A percentile compares a stretch with the other conserved stretches of the same genome.
These are phyloP conservation scores for Scenedesmus sp. DNA, from an alignment of 163 green algal species.

Conservation along the genomic window DNA sequence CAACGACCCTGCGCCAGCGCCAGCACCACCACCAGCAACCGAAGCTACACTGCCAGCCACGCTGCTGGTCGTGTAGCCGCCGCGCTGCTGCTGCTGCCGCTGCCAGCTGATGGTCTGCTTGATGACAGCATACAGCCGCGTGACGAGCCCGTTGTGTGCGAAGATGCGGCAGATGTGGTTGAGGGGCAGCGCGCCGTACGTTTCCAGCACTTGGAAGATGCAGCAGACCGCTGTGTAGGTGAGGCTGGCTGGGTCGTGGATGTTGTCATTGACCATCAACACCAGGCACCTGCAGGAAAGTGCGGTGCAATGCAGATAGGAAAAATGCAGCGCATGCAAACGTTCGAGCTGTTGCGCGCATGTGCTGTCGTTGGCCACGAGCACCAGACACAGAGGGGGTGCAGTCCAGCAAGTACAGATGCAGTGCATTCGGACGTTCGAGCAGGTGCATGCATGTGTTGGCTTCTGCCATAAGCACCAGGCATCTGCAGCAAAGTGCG, in stretches of 20 bases:
- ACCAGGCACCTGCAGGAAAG: conserved; percentile 39
- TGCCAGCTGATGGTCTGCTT: conserved; percentile 54
- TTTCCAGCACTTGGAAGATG: conserved; percentile 69
- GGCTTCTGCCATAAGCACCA: conserved; percentile 58
- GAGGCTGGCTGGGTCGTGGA: conserved; percentile 59
- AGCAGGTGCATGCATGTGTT: conserved; percentile 5
- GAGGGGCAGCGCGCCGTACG: conserved; percentile 55
- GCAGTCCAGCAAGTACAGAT: no score
- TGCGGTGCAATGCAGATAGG: not conserved
- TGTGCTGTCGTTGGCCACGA: no score
- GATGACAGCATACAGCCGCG: conserved; percentile 64
- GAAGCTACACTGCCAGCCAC: not conserved
- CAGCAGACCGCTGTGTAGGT: conserved; percentile 57
- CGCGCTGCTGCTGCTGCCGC: conserved; percentile 34
- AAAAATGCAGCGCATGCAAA: not conserved
- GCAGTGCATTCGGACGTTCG: no score
- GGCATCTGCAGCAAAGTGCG: not conserved
- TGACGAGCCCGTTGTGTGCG: conserved; percentile 70
- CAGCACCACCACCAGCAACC: not conserved
- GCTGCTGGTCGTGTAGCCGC: not conserved
- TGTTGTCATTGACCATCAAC: conserved; percentile 64
- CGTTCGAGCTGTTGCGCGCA: no score
- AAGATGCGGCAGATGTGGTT: conserved; percentile 81
- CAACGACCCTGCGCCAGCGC: not conserved
- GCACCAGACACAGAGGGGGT: no score